These are phyloP conservation scores for Phialophora verrucosa DNA, from an alignment of 2,329 filamentous ascomycete species.

Conservation along the genomic window DNA sequence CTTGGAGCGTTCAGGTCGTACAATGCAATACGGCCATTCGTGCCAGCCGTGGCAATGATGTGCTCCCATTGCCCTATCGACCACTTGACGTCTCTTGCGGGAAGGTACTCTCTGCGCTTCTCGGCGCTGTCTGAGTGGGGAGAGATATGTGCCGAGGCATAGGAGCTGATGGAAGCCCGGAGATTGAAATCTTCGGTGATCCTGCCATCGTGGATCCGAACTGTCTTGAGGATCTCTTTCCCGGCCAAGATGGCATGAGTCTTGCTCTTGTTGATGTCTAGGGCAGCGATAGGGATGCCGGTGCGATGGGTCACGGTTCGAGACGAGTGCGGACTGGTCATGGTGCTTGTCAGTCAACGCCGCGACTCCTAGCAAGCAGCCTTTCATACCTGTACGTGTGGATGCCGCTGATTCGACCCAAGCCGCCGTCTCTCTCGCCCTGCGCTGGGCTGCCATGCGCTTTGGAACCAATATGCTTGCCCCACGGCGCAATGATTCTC, in stretches of 20 bases:
- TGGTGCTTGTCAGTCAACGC: slow-evolving; percentile 44
- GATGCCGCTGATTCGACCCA: slow-evolving; percentile 32
- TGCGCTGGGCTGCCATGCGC: slow-evolving; percentile 33
- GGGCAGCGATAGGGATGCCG: slow-evolving; percentile 66
- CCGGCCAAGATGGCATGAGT: slow-evolving; percentile 70
- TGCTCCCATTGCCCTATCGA: slow-evolving; percentile 66
- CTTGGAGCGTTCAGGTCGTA: slow-evolving; percentile 59
- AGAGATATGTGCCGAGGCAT: slow-evolving; percentile 58
- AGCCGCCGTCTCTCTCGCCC: slow-evolving; percentile 29
- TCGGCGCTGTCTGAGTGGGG: slow-evolving; percentile 49
- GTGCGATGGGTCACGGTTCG: slow-evolving; percentile 67
- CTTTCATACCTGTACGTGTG: slow-evolving; percentile 33
- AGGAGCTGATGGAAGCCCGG: slow-evolving; percentile 64
- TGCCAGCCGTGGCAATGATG: slow-evolving; percentile 67
- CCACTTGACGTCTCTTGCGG: slow-evolving; percentile 71
- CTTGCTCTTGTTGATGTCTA: slow-evolving; percentile 67
- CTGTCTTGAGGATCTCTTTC: slow-evolving; percentile 69
- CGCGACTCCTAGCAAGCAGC: slow-evolving; percentile 46
- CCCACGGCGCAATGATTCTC: slow-evolving; percentile 39
- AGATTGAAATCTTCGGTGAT: slow-evolving; percentile 69
- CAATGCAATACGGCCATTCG: slow-evolving; percentile 68
- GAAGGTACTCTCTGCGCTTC: slow-evolving; percentile 63
- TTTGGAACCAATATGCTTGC: slow-evolving; percentile 32
- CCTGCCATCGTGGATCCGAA: slow-evolving; percentile 62
- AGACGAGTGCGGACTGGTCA: slow-evolving; percentile 24